phyloP scores from a whole-genome alignment of 352 stramenopile species.

The Phytopythium kandeliae region DNA sequence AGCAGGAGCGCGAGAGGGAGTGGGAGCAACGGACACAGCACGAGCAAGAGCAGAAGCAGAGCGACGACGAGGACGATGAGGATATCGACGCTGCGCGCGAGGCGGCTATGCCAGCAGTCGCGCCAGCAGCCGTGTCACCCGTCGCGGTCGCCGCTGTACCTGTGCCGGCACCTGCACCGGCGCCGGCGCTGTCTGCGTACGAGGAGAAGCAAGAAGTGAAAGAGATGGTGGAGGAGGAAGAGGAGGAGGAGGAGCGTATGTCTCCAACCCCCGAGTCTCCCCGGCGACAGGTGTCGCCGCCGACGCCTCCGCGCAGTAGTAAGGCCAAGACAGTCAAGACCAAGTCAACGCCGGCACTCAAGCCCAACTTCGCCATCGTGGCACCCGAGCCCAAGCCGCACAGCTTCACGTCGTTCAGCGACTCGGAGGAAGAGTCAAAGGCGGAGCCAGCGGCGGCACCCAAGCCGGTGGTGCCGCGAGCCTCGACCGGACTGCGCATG shows the following conservation, averaged over 20 bases:
- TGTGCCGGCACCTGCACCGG: not conserved
- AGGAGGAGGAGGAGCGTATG: not conserved
- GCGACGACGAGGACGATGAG: not conserved
- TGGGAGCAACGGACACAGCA: too few species aligned
- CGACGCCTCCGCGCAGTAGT: slow-evolving; percentile 9
- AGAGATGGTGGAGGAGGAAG: slow-evolving; percentile 12
- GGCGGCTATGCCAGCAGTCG: not conserved
- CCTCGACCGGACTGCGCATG: slow-evolving; percentile 43
- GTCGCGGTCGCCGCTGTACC: not conserved
- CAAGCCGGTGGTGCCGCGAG: slow-evolving; percentile 32
- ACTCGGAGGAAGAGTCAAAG: slow-evolving; percentile 81
- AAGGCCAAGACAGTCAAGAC: not conserved
- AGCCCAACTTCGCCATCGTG: slow-evolving; percentile 71
- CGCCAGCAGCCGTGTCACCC: not conserved
- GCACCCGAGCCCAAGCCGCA: slow-evolving; percentile 50
- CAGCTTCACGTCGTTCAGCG: slow-evolving; percentile 85
- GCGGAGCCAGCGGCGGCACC: slow-evolving; percentile 47
- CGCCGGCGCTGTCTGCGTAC: not conserved
- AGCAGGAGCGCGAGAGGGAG: too few species aligned
- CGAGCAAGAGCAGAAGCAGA: slow-evolving; percentile 1
- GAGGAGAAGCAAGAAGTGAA: slow-evolving; percentile 13
- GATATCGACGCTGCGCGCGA: not conserved
- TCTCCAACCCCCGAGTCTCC: slow-evolving; percentile 8
- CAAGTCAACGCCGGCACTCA: slow-evolving; percentile 23
- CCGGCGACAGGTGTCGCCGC: slow-evolving; percentile 16